These are phyloP conservation scores for Fusarium musae DNA, from an alignment of 2,329 filamentous ascomycete species.

Conservation along the genomic window DNA sequence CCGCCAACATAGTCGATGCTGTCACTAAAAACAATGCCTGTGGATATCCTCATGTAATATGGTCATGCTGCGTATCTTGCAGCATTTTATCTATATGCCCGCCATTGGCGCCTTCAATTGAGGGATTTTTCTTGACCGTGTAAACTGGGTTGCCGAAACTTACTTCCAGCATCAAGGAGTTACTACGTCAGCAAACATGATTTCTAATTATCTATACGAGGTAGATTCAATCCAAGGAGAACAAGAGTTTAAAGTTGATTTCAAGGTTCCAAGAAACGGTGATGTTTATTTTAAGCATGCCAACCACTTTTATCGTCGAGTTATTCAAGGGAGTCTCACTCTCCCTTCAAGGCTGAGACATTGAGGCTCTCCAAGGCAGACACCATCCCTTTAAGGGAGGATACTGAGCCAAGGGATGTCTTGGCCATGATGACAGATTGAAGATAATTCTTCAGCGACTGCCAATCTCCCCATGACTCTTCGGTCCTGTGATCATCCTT, in stretches of 20 bases:
- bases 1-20: neutral
- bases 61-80: neutral
- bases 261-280: neutral
- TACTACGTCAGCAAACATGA: no score
- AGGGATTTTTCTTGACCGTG: neutral
- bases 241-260: neutral
- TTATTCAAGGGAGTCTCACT: neutral
- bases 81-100: neutral
- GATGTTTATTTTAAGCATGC: neutral
- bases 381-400: conserved; percentile 10
- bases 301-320: neutral
- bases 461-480: neutral
- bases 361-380: neutral
- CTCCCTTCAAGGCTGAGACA: neutral
- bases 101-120: neutral
- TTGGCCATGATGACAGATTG: neutral
- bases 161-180: neutral
- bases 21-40: neutral
- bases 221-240: neutral
- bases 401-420: neutral
- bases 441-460: neutral
- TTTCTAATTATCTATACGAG: neutral
- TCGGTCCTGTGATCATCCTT: neutral
- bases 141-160: neutral
- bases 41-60: neutral